Evolutionary conservation across 768 basidiomycete species (phyloP).

Genomic region (Mycena metata): DNA sequence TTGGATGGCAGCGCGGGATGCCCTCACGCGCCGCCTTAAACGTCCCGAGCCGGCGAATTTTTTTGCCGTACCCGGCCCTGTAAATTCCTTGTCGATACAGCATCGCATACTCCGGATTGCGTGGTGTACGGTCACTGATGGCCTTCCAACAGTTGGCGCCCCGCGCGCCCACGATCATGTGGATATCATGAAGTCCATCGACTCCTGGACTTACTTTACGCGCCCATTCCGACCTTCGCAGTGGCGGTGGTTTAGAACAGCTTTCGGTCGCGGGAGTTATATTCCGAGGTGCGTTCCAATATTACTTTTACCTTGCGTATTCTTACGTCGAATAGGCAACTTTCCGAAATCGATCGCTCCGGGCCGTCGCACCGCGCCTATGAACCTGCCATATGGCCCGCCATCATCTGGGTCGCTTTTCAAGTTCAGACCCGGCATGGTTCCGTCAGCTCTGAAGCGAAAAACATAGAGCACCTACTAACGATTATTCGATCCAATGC

Average conservation of each 20-base stretch:
- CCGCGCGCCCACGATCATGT: background rate
- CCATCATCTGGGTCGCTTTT: slow-evolving; percentile 34
- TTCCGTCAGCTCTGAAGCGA: background rate
- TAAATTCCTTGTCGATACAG: slow-evolving; percentile 19
- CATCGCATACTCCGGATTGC: slow-evolving; percentile 33
- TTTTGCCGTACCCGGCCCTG: background rate
- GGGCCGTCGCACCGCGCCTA: background rate
- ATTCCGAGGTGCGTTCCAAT: slow-evolving; percentile 21
- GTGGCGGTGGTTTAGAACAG: slow-evolving; percentile 35
- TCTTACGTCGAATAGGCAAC: too few species aligned
- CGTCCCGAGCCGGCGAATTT: background rate
- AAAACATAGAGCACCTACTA: slow-evolving; percentile 14
- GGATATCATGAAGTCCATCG: slow-evolving; percentile 22
- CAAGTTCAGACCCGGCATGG: slow-evolving; percentile 18
- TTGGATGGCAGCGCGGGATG: slow-evolving; percentile 23
- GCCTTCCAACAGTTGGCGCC: background rate
- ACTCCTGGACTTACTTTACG: slow-evolving; percentile 31
- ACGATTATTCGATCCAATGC: slow-evolving; percentile 16
- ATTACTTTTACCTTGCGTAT: too few species aligned
- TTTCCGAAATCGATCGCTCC: background rate
- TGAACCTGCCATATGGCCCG: slow-evolving; percentile 33
- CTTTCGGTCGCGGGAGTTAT: slow-evolving; percentile 23
- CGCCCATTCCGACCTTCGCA: slow-evolving; percentile 30
- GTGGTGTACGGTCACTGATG: slow-evolving; percentile 32
- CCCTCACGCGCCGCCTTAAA: slow-evolving; percentile 17